Evolutionary conservation across 257 asterid genomes (phyloP), one percentile per base, ranked within the genome.

Genomic region (Fraxinus excelsior): DNA sequence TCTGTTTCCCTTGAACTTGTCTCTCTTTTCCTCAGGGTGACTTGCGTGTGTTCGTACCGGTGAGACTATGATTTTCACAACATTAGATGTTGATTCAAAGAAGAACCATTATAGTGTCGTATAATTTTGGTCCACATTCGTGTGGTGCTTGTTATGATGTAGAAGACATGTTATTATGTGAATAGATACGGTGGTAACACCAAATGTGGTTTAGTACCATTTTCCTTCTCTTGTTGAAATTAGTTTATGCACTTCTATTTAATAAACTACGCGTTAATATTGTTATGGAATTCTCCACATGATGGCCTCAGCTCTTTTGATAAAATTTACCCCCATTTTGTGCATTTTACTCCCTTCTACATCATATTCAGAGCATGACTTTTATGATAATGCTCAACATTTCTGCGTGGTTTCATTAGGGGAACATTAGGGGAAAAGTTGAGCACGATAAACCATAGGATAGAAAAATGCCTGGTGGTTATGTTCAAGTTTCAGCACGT

Each of bases 161-260:
- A 85, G 90, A 87, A 87, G 83, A 79, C 85, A 64, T 75, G 84
- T 82, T 81, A 25, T 60, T 60, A 68, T 91, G 92, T 89, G 91
- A 91, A 86, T 88, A 87, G 65, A 77, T 87, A 82, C 80, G 77
- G 75, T 75, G 86, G 78, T 83, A 83, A 72, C 80, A 72, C 51
- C 13, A 42, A 42, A 2, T 42, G 51, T 40, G 14, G 49, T 40
- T 10, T 12, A 10, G 3, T 40, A 40, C 49, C 12, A 40, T 10
- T 40, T 12, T 8, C 6, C 21, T 3, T 60, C 23, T 4, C 29
- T 60, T 60, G 32, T 9, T 21, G 67, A 3, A 10, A 21, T 60
- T 21, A 21, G 67, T 23, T 21, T 60, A 21, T 60, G 5, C 67
- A 21, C 0, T 8, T 60, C 67, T 25, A 23, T 23, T 3, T 60